A percentile compares a stretch with the other conserved stretches of the same genome.
These are phyloP conservation scores for Aspergillus japonicus DNA, from an alignment of 2,329 filamentous ascomycete genomes.

Conservation along the genomic window DNA sequence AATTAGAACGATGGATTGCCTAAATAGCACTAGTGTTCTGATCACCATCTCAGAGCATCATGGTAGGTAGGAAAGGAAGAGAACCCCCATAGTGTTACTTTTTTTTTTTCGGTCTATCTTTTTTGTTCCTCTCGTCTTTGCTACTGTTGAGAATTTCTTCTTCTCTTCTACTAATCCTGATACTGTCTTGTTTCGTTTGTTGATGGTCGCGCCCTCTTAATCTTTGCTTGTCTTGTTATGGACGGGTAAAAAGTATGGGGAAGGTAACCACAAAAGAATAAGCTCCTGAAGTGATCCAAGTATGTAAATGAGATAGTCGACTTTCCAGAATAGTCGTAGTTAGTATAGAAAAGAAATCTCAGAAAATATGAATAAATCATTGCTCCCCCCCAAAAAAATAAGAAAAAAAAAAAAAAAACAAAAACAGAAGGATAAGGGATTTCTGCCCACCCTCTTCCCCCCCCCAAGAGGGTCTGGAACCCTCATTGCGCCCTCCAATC, in stretches of 20 bases:
- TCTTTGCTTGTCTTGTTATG: neutral
- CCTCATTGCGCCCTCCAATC: conserved; percentile 14
- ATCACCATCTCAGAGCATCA: conserved; percentile 6
- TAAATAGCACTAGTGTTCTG: conserved; percentile 14
- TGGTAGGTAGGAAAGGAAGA: neutral
- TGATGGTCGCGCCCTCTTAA: neutral
- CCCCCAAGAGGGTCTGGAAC: conserved; percentile 14
- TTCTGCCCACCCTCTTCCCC: conserved; percentile 14
- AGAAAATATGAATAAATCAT: neutral
- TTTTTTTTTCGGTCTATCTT: conserved; percentile 9
- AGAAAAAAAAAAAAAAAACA: neutral
- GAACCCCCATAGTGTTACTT: conserved; percentile 6
- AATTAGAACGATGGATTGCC: neutral
- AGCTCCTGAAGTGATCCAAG: neutral
- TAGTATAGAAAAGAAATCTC: neutral
- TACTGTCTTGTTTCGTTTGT: too few species aligned
- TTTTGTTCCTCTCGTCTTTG: conserved; percentile 2
- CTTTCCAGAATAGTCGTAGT: neutral
- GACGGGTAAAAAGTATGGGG: neutral
- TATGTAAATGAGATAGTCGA: neutral
- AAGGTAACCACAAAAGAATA: neutral
- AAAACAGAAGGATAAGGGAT: conserved; percentile 5
- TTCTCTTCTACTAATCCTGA: neutral
- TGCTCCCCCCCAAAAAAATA: neutral
- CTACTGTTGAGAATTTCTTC: neutral